A percentile compares a stretch with the other conserved stretches of the same genome.
Conservation (phyloP, 139 green algal genomes). For the Chlorella sp. region DNA sequence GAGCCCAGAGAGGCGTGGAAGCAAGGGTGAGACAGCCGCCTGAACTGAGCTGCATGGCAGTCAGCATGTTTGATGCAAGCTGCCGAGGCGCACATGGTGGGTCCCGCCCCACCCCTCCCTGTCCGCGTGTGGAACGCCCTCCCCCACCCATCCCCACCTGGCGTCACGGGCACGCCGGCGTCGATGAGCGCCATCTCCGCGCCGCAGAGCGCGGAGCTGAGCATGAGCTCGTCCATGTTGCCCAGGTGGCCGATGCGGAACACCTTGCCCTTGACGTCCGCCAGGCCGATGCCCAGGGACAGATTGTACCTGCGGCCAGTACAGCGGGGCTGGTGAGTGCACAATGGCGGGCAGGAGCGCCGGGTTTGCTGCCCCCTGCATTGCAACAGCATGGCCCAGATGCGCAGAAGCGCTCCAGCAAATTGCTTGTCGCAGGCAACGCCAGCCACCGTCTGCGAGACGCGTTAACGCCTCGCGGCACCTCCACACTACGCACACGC, state of each 20-base stretch:
- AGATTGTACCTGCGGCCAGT: constrained; percentile 91
- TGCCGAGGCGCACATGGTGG: too few species aligned
- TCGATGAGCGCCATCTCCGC: constrained; percentile 95
- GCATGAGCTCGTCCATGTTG: constrained; percentile 98
- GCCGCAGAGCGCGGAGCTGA: constrained; percentile 82
- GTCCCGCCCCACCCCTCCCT: too few species aligned
- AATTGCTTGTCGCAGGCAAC: too few species aligned
- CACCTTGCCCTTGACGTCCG: constrained; percentile 92
- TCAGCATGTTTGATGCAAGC: too few species aligned
- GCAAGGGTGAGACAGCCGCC: neutral
- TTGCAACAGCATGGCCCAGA: neutral
- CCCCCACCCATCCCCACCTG: neutral
- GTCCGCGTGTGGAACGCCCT: too few species aligned
- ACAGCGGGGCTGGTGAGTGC: neutral
- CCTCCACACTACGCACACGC: too few species aligned
- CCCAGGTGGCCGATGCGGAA: constrained; percentile 98
- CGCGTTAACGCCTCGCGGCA: too few species aligned
- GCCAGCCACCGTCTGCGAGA: too few species aligned
- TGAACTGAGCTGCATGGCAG: neutral
- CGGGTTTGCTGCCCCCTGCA: neutral
- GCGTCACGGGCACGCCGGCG: constrained; percentile 38
- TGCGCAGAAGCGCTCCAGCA: too few species aligned
- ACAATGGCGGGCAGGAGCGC: neutral
- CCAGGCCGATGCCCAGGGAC: constrained; percentile 92
- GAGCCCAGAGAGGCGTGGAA: neutral